Evolutionary conservation across 83 land plant species (phyloP), one percentile per base, ranked within the genome.

Genomic region (Diphasiastrum complanatum): DNA sequence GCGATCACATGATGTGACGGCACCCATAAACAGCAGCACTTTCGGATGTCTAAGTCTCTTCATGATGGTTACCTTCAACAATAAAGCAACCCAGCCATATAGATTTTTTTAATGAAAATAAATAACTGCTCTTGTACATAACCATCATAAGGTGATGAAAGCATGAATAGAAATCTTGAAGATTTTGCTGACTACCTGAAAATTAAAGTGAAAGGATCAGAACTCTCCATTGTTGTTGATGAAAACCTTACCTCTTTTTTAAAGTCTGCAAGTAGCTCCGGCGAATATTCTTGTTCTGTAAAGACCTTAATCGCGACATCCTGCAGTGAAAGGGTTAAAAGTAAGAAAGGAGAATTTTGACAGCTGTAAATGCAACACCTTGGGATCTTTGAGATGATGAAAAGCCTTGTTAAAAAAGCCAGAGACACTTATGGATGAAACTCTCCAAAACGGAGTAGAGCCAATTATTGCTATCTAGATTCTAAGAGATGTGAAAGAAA

Each of bases 11-110:
- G 81, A 67, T 10, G 29, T 55, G 1, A 68, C 75, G 45, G 85
- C 85, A 56, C 85, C 85, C 85, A 82, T 82, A 33, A 78, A 82
- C 23, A 82, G 54, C 61, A 82, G 20, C 23, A 82, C 79, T 57
- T 82, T 82, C 47, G 85, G 85, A 65, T 82, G 85, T 38, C 85
- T 58, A 24, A 82, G 36, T 48, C 67, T 75, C 29, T 55, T 75
- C 82, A 82, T 82, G 28, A 82, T 51, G 24, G 69, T 24, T 16
- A 70, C 70, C 73, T 70, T 25, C 34, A 60, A 38, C 16, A 26
- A 66, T 31, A 19, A 20, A 19, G n/a, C 10, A 40, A 34, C 32
- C 20, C n/a, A n/a, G n/a, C n/a, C n/a, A n/a, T n/a, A n/a, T n/a
- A n/a, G n/a, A n/a, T n/a, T n/a, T n/a, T n/a, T n/a, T n/a, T n/a